A percentile compares a stretch with the other conserved stretches of the same genome.
Evolutionary conservation across 2,329 filamentous ascomycete species (phyloP).

Genomic region (Dothiorella sarmentorum): DNA sequence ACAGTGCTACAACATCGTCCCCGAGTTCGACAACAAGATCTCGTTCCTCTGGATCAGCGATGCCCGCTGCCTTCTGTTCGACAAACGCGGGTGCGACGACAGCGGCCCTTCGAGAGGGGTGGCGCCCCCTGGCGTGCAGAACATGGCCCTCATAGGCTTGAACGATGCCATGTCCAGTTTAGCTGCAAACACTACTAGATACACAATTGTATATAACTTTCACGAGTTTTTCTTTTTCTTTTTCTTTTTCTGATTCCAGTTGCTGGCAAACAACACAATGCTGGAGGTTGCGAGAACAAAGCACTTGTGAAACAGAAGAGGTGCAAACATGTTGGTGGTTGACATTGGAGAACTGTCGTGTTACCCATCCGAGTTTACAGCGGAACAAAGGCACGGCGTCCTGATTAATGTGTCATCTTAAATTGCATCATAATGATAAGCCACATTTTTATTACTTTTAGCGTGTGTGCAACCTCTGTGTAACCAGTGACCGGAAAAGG

Average conservation of each 20-base stretch:
- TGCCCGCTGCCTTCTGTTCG: too few species aligned
- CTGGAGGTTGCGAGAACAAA: too few species aligned
- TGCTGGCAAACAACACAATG: too few species aligned
- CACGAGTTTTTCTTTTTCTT: too few species aligned
- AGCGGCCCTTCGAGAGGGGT: too few species aligned
- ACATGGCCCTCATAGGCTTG: neutral
- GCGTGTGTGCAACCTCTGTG: conserved; percentile 1
- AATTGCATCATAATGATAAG: neutral
- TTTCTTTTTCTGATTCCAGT: too few species aligned
- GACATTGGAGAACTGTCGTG: too few species aligned
- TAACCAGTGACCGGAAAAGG: neutral
- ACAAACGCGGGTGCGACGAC: too few species aligned
- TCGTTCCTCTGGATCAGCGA: too few species aligned
- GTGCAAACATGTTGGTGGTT: neutral
- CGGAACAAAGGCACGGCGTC: neutral
- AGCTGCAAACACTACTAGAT: neutral
- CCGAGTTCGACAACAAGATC: neutral
- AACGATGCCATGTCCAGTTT: neutral
- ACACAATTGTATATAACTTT: too few species aligned
- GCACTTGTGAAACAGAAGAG: too few species aligned
- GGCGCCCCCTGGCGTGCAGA: neutral
- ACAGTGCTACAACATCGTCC: neutral
- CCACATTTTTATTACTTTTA: neutral
- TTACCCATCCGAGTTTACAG: too few species aligned
- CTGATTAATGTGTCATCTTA: neutral